Evolutionary conservation across 345 rosid genomes (phyloP), one percentile per base, ranked within the genome.

Genomic region (Limnanthes douglasii): DNA sequence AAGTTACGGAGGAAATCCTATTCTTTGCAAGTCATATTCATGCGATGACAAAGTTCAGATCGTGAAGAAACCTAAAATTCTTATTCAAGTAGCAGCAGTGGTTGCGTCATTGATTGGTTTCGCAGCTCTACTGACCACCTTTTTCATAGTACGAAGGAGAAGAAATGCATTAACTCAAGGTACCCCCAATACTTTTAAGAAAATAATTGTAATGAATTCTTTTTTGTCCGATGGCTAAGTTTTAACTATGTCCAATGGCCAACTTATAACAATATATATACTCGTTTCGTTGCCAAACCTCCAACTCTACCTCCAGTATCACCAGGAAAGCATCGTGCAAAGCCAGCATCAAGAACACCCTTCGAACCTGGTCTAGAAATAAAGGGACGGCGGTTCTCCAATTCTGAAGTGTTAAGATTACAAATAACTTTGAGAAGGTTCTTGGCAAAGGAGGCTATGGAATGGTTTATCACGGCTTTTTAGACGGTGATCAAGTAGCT

Each of bases 381-480:
- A n/a, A 44, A 43, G 34, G 46, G 36, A 5, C 47, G 18, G 9
- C 30, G 9, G 2, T 60, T 63, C 16, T 41, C 41, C 1, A 50
- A 37, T 23, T 14, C 41, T 0, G 62, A 57, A 21, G 29, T 8
- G 18, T 26, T 5, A 50, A 7, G 1, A 53, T 69, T 1, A 69
- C 71, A 8, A 25, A 44, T 12, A 50, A 64, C 37, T 69, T 69
- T 8, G 6, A 21, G 6, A 54, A 3, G 26, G 32, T 45, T 12
- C 36, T 56, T 12, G 70, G 75, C 6, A 40, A 53, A 40, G 75
- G 68, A 20, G 67, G 70, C 3, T 64, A 56, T 16, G 75, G 75
- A 46, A 53, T 40, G 20, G 75, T 69, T 10, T 64, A 56, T 34
- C 41, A 19, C 24, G 75, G 68, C 1, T 11, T 1, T 8, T 32